A percentile compares a stretch with the other conserved stretches of the same genome.
Evolutionary conservation across 2,329 filamentous ascomycete genomes (phyloP).

Genomic region (Cladophialophora psammophila): DNA sequence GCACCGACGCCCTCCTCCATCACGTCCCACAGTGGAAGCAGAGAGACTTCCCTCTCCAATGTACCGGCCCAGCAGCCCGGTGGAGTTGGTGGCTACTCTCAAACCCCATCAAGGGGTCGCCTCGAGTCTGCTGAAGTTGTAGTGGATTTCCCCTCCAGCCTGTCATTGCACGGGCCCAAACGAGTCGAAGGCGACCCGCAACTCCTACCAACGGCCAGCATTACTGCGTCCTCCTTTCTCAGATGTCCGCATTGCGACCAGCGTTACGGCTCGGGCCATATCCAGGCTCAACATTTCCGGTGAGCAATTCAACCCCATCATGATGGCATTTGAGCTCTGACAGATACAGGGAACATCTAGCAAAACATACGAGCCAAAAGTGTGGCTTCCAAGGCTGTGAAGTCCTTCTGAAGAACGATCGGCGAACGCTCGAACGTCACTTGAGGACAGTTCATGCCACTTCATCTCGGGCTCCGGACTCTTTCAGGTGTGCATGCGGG

Average conservation of each 20-base stretch:
- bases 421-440: constrained; percentile 7
- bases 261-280: not conserved
- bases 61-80: not conserved
- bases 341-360: not conserved
- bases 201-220: not conserved
- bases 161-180: not conserved
- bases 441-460: not conserved
- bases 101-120: not conserved
- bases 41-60: not conserved
- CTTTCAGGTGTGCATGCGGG: constrained; percentile 7
- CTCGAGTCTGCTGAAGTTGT: not conserved
- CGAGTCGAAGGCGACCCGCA: not conserved
- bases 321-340: not conserved
- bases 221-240: not conserved
- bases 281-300: not conserved
- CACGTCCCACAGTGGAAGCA: not conserved
- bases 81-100: not conserved
- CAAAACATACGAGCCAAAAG: not conserved
- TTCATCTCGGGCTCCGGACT: not conserved
- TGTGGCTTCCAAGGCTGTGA: constrained; percentile 1
- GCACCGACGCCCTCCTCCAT: not conserved
- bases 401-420: not conserved
- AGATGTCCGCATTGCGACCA: not conserved
- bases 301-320: not conserved
- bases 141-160: not conserved